Percentiles rank a stretch among this genome's conserved stretches.
phyloP scores from a whole-genome alignment of 139 green algal genomes.

The Ettlia oleoabundans region DNA sequence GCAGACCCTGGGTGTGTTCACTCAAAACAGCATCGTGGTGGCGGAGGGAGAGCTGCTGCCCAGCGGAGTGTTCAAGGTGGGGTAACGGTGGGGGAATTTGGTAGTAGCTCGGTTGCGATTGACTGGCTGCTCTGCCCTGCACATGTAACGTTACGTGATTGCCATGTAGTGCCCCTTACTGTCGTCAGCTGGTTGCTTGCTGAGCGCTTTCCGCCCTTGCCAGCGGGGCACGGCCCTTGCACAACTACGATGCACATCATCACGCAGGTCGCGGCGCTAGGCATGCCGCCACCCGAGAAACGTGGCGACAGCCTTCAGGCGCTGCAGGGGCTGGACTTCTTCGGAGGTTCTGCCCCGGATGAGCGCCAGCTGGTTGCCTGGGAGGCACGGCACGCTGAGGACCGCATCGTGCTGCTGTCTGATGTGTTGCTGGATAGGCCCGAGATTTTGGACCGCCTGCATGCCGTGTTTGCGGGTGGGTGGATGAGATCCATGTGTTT shows the following conservation, averaged over 20 bases:
- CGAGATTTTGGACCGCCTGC: slow-evolving; percentile 63
- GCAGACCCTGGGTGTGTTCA: slow-evolving; percentile 75
- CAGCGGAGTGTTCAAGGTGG: slow-evolving; percentile 72
- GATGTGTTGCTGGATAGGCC: slow-evolving; percentile 87
- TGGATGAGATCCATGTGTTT: no score
- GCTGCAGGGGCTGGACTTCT: slow-evolving; percentile 82
- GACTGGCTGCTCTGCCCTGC: no score
- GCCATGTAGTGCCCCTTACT: no score
- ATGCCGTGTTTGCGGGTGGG: slow-evolving; percentile 69
- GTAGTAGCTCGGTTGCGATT: no score
- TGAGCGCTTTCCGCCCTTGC: no score
- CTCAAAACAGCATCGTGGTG: slow-evolving; percentile 93
- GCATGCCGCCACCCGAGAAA: slow-evolving; percentile 76
- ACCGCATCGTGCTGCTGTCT: slow-evolving; percentile 80
- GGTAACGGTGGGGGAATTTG: no score
- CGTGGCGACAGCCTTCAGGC: slow-evolving; percentile 60
- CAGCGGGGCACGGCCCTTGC: no score
- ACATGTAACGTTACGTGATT: no score
- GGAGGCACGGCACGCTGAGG: slow-evolving; percentile 38
- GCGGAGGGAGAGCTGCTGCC: slow-evolving; percentile 75
- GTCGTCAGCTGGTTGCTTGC: no score
- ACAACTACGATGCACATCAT: not conserved
- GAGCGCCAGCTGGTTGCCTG: slow-evolving; percentile 47
- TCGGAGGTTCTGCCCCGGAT: slow-evolving; percentile 68
- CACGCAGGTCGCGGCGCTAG: slow-evolving; percentile 58